phyloP scores from a whole-genome alignment of 768 basidiomycete species.

The Pulveroboletus sp. region DNA sequence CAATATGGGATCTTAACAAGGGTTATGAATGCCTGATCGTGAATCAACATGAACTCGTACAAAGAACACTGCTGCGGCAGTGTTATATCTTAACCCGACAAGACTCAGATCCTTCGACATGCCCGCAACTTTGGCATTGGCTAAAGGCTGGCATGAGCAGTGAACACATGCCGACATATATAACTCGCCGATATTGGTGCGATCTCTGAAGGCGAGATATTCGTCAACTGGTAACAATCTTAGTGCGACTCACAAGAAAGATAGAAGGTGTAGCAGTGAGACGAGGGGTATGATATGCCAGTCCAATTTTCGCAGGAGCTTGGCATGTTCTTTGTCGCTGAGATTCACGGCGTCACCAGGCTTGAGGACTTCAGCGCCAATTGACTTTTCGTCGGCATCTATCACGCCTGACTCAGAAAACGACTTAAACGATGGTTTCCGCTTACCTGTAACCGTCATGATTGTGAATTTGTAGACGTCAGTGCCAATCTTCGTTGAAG shows the following conservation, averaged over 20 bases:
- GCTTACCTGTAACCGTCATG: too few species aligned
- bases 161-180: background rate
- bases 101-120: constrained; percentile 35
- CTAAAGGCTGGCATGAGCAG: constrained; percentile 11
- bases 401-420: too few species aligned
- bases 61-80: constrained; percentile 33
- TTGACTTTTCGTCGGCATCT: too few species aligned
- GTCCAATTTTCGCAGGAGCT: constrained; percentile 14
- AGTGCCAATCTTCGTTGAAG: too few species aligned
- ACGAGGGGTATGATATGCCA: constrained; percentile 20
- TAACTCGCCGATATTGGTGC: constrained; percentile 38
- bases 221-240: background rate
- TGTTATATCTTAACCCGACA: constrained; percentile 28
- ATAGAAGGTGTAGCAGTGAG: constrained; percentile 15
- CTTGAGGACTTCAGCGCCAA: too few species aligned
- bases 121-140: constrained; percentile 40
- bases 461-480: too few species aligned
- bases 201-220: too few species aligned
- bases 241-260: constrained; percentile 15
- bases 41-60: constrained; percentile 4
- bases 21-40: background rate
- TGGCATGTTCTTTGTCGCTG: background rate
- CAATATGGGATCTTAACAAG: constrained; percentile 28
- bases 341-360: background rate
- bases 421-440: too few species aligned